A percentile compares a stretch with the other conserved stretches of the same genome.
Conservation (phyloP, 2,329 filamentous ascomycete species). For the Pleurostoma richardsiae region DNA sequence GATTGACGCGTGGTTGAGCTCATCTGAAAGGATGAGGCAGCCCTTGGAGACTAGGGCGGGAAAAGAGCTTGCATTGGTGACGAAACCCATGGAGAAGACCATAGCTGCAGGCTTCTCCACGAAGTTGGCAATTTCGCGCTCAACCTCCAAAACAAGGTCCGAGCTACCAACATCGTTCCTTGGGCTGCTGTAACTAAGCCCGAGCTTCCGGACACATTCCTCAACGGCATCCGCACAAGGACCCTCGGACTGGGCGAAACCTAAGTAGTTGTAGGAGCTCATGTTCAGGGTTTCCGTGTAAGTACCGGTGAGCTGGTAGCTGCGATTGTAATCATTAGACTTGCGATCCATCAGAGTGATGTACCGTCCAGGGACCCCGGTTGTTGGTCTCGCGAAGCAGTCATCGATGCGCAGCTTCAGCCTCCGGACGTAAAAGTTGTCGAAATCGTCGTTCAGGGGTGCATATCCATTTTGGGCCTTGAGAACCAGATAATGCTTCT, state of each 20-base stretch:
- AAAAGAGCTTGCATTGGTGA: conserved; percentile 91
- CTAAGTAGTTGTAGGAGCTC: conserved; percentile 99
- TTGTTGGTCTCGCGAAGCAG: conserved; percentile 88
- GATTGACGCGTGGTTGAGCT: conserved; percentile 96
- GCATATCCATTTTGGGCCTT: conserved; percentile 85
- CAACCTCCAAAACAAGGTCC: conserved; percentile 83
- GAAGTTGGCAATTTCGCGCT: conserved; percentile 82
- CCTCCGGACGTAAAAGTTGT: conserved; percentile 94
- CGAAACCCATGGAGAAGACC: conserved; percentile 99
- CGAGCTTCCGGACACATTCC: conserved; percentile 77
- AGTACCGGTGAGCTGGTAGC: conserved; percentile 84
- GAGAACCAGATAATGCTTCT: conserved; percentile 76
- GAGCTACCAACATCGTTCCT: conserved; percentile 80
- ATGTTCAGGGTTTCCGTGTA: conserved; percentile 94
- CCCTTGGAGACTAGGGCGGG: conserved; percentile 89
- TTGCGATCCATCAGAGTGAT: conserved; percentile 90
- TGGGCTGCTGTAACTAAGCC: conserved; percentile 76
- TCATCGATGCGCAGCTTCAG: conserved; percentile 95
- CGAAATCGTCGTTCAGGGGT: conserved; percentile 94
- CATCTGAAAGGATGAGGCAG: conserved; percentile 90
- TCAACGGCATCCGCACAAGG: conserved; percentile 94
- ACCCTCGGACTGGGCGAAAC: conserved; percentile 95
- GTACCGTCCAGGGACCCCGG: conserved; percentile 88
- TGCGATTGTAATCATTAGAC: conserved; percentile 86
- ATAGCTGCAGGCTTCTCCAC: conserved; percentile 92